Conservation (phyloP, 148 eudicot genomes). For the Persicaria tinctoria region DNA sequence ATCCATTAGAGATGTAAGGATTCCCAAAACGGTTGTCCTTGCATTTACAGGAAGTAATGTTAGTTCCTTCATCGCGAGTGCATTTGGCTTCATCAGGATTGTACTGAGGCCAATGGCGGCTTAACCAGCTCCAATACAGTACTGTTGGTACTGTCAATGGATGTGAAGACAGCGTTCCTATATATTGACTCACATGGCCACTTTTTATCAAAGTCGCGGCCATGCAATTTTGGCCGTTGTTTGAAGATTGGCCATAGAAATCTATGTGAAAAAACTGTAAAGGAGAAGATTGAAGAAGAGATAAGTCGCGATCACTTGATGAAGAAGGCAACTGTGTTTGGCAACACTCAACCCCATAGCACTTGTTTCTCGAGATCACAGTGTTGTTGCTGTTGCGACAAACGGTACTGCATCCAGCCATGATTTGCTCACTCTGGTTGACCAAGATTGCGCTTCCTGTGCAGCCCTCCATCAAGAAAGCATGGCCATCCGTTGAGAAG, state of each 20-base stretch:
- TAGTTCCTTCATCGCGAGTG: too few species aligned
- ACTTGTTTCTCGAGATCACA: background rate
- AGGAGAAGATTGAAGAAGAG: background rate
- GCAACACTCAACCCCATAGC: slow-evolving; percentile 40
- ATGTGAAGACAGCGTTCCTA: background rate
- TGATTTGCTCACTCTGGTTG: background rate
- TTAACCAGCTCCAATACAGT: background rate
- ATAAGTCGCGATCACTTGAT: background rate
- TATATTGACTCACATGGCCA: background rate
- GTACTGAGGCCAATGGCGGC: too few species aligned
- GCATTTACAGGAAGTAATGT: too few species aligned
- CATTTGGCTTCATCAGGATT: too few species aligned
- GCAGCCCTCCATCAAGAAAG: slow-evolving; percentile 18
- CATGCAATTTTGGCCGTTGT: background rate
- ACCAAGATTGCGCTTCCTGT: slow-evolving; percentile 9
- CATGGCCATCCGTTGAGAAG: background rate
- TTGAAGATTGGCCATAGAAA: background rate
- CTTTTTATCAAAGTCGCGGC: background rate
- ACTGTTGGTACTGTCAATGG: background rate
- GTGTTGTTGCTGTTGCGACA: slow-evolving; percentile 3
- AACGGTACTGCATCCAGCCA: slow-evolving; percentile 20
- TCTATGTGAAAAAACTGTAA: slow-evolving; percentile 1
- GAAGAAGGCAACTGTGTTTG: slow-evolving; percentile 9
- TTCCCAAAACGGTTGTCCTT: too few species aligned
- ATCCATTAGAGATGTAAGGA: too few species aligned